Base-by-base conservation (phyloP, 768 basidiomycete genomes). In the Coprinopsis cinerea region DNA sequence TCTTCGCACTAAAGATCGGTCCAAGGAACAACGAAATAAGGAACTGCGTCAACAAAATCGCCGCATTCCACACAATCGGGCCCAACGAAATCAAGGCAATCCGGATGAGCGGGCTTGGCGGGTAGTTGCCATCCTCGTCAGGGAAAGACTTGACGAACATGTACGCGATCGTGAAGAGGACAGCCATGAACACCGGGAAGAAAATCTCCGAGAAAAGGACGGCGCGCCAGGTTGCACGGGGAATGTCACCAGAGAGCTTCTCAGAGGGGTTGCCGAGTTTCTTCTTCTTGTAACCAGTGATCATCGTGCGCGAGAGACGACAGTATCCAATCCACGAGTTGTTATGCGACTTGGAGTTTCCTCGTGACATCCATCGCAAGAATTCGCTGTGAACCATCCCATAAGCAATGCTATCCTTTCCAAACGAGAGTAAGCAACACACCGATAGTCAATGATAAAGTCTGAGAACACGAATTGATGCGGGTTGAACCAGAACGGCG, bases 301-400 rank as follows among this genome's bases (percentile, higher is more conserved):
- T 95, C 81, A 92, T 88, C 15, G 96, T 99, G 45, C 96, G 78
- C n/a, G 92, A 92, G 40, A 99, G 74, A 47, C 96, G 90, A 65
- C 96, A 99, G 67, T 98, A 99, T 0, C 96, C 95, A 57, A 98
- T 95, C 96, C 96, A 99, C 3, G 95, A 96, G 66, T 97, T 99
- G 59, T 81, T 88, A 67, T 99, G 96, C 18, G 92, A 92, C 26
- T 93, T 79, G 32, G 96, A 97, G 72, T 99, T 99, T 47, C 96
- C 96, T 45, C 96, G 82, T 27, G 85, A 94, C 94, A 99, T 98
- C 96, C 96, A 99, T 55, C 96, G 81, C 56, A 99, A 71, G 72
- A 93, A 98, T 71, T 98, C 95, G 58, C 95, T 91, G 63, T 60
- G 68, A 47, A 39, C 48, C 35, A 6, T 26, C 25, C 32, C n/a